Base-by-base conservation (phyloP, 2,329 filamentous ascomycete genomes). In the Colletotrichum sp. region DNA sequence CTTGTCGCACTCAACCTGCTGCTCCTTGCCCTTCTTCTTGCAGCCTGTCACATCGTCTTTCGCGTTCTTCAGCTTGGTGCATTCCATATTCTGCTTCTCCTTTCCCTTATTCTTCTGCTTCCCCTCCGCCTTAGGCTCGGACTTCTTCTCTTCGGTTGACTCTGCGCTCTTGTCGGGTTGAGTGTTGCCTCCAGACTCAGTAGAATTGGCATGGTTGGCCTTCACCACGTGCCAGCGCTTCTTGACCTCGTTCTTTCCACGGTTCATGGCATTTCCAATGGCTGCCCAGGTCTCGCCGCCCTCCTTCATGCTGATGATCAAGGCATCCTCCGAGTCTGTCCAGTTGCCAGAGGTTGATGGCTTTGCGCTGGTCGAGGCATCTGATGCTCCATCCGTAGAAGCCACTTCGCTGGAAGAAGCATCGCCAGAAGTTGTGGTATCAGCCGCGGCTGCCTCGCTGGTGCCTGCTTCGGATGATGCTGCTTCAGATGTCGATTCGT, bases 231-330 rank as follows among this genome's bases (percentile, higher is more conserved):
- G 78, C 82, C 81, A 85, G 5, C 82, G 81, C 24, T 77, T 75
- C 69, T 78, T 80, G 36, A 79, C 78, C 4, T 84, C 80, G 8
- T 75, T 77, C 69, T 80, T 83, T 33, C 58, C 55, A 8, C 76
- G 78, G n/a, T 76, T 70, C 5, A 85, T 78, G 2, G 77, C 76
- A 4, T 58, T 61, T 5, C 77, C 75, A 31, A 85, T 83, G 13
- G 79, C 78, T 1, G 71, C 70, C 83, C 82, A 85, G 4, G 79
- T 67, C 65, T 74, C 62, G n/a, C 71, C 73, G 47, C 67, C 70
- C 36, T 79, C 78, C 69, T 83, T 85, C 81, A 85, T 82, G 47
- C 79, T 78, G 3, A 78, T 71, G 8, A 85, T 79, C 6, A 82
- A 74, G 13, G 75, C 73, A 64, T 85, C 83, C 31, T 85, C 80